Base-by-base conservation (phyloP, 1,139 yeast species). In the Suhomyces wounanorum region DNA sequence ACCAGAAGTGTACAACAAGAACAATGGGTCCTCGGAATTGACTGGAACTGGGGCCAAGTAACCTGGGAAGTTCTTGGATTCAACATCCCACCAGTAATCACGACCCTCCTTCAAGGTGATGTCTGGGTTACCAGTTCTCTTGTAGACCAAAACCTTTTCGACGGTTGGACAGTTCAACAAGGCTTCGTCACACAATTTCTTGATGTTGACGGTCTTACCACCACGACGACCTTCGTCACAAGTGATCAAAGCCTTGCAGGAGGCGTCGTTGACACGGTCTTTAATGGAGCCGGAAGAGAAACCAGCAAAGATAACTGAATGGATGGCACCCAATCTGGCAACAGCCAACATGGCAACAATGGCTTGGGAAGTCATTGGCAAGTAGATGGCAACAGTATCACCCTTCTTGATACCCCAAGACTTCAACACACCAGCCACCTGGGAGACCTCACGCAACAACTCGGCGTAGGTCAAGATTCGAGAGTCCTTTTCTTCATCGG, bases 321-420 rank as follows among this genome's bases (percentile, higher is more conserved):
- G 99, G 60, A 91, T 79, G 46, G 99, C 99, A 71, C 99, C 99
- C 58, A 94, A 75, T 75, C 99, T 87, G 45, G 89, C 92, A 63
- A 91, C 89, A 48, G 99, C 97, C 65, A 94, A 80, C 89, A 94
- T 86, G 57, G 99, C 92, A 59, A 94, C 81, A 53, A 94, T 83
- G 48, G 98, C 97, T 72, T 91, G 96, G 50, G 97, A 90, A 56
- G 90, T 91, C 98, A 94, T 94, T 66, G 99, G 99, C 75, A 94
- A 76, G 74, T 94, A 94, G 59, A 94, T 87, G 55, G 97, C 98
- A 54, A 94, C 98, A 41, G 96, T 89, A 68, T 94, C 99, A 68
- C 99, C 98, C 71, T 89, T 89, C 60, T 77, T 72, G 63, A 94
- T 85, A 56, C 98, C 98, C 90, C 96, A 89, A 49, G 85, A 78